Evolutionary conservation across 257 asterid species (phyloP).

Genomic region (Haberlea rhodopensis): DNA sequence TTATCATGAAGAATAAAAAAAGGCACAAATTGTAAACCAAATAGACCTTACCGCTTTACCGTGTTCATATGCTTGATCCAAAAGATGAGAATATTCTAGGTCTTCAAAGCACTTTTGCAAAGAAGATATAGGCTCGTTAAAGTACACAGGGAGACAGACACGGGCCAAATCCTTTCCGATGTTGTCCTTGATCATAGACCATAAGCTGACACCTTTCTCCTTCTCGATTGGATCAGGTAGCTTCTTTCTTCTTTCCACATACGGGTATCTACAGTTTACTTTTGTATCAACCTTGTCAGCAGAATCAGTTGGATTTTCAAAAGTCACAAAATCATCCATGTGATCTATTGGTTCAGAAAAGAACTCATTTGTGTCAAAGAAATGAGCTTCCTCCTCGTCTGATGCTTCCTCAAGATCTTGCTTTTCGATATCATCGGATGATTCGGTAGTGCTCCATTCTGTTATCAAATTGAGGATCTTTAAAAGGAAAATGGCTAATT

Average conservation of each 20-base stretch:
- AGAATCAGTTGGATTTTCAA: slow-evolving; percentile 30
- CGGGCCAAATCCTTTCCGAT: slow-evolving; percentile 89
- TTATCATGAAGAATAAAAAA: neutral
- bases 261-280: slow-evolving; percentile 30
- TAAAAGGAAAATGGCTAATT: neutral
- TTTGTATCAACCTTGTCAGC: slow-evolving; percentile 23
- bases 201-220: slow-evolving; percentile 85
- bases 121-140: slow-evolving; percentile 88
- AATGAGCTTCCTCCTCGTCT: slow-evolving; percentile 76
- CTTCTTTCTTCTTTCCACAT: slow-evolving; percentile 65
- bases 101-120: slow-evolving; percentile 90
- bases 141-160: slow-evolving; percentile 92
- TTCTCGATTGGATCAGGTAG: slow-evolving; percentile 92
- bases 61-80: slow-evolving; percentile 84
- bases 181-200: slow-evolving; percentile 97
- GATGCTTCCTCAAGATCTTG: slow-evolving; percentile 86
- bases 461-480: slow-evolving; percentile 23
- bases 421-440: slow-evolving; percentile 90
- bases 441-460: slow-evolving; percentile 98
- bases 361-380: slow-evolving; percentile 64
- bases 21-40: slow-evolving; percentile 13
- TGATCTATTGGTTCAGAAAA: slow-evolving; percentile 53
- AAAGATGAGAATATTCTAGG: slow-evolving; percentile 82
- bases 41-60: slow-evolving; percentile 74
- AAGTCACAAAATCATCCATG: slow-evolving; percentile 33